Percentiles rank a stretch among this genome's conserved stretches.
Conservation (phyloP, 768 basidiomycete species). For the Boletus reticuloceps region DNA sequence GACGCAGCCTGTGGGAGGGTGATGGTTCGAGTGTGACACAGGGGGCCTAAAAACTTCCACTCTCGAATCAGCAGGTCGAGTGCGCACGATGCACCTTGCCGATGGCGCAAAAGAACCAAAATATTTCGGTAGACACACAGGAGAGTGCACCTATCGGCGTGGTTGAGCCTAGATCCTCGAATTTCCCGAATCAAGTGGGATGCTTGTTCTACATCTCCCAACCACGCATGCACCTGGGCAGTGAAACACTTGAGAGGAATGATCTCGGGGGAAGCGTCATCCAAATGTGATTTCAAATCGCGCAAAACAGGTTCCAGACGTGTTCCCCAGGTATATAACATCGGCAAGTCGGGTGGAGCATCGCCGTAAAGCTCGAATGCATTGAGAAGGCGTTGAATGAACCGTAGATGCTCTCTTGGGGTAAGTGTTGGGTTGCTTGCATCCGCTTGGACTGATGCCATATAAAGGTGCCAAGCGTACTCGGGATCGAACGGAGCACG, state of each 20-base stretch:
- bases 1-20: constrained; percentile 14
- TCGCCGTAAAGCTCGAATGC: constrained; percentile 14
- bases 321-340: constrained; percentile 35
- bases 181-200: constrained; percentile 27
- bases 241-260: constrained; percentile 27
- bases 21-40: constrained; percentile 11
- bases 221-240: constrained; percentile 35
- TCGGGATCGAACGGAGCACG: constrained; percentile 33
- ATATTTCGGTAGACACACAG: constrained; percentile 37
- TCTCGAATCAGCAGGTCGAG: constrained; percentile 42
- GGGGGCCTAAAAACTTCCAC: constrained; percentile 32
- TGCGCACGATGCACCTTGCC: constrained; percentile 30
- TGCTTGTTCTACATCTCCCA: constrained; percentile 37
- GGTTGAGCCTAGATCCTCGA: constrained; percentile 14
- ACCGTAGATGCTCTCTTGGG: constrained; percentile 25
- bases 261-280: constrained; percentile 16
- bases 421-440: constrained; percentile 13
- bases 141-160: constrained; percentile 22
- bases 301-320: constrained; percentile 37
- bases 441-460: constrained; percentile 6
- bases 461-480: constrained; percentile 41
- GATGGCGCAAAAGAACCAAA: constrained; percentile 34
- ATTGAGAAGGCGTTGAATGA: constrained; percentile 24
- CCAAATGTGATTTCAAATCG: constrained; percentile 23
- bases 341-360: constrained; percentile 15